Conservation (phyloP, 2,329 filamentous ascomycete genomes). For the Venturia nashicola region DNA sequence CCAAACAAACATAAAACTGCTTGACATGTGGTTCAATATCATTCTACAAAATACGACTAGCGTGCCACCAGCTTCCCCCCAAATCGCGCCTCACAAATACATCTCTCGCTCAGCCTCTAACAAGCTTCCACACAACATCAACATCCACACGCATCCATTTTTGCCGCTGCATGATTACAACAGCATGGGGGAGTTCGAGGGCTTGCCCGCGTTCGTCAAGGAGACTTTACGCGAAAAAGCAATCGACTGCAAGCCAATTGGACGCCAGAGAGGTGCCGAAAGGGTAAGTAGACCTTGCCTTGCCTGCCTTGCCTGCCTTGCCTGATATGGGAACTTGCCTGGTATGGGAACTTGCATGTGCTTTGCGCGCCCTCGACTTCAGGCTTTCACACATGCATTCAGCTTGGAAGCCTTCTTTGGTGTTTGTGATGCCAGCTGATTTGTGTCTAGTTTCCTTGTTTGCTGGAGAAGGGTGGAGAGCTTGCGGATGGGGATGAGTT, state of each 20-base stretch:
- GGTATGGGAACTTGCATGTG: not conserved
- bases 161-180: not conserved
- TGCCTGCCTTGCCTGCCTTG: too few relatives aligned
- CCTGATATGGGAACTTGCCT: not conserved
- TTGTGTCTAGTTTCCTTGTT: not conserved
- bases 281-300: slow-evolving; percentile 4
- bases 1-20: not conserved
- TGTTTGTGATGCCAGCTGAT: not conserved
- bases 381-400: not conserved
- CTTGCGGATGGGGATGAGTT: not conserved
- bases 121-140: not conserved
- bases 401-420: not conserved
- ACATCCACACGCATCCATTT: not conserved
- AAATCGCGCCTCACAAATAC: not conserved
- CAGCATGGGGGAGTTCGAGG: not conserved
- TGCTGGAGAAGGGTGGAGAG: not conserved
- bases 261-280: slow-evolving; percentile 1
- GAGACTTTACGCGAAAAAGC: slow-evolving; percentile 4
- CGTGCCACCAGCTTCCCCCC: not conserved
- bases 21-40: not conserved
- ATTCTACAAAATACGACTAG: not conserved
- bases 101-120: not conserved
- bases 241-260: slow-evolving; percentile 3
- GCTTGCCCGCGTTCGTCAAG: not conserved
- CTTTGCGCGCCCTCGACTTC: not conserved